Percentiles rank a stretch among this genome's conserved stretches.
Evolutionary conservation across 768 basidiomycete genomes (phyloP).

Genomic region (Mycena leptocephala): DNA sequence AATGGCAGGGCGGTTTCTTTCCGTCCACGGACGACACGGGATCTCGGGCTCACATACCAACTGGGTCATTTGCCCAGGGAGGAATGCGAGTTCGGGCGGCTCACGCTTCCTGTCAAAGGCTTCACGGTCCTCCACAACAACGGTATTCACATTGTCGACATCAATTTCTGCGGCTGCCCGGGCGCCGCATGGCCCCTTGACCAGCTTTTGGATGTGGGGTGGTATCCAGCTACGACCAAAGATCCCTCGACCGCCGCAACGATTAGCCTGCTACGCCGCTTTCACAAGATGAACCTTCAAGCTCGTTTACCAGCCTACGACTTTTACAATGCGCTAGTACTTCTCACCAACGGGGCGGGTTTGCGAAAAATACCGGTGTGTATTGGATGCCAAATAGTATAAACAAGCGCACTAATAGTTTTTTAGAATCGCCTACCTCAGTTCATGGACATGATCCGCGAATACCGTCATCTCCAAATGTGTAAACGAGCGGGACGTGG

Average conservation of each 20-base stretch:
- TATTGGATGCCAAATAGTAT: neutral
- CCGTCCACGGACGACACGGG: neutral
- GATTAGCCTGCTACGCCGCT: slow-evolving; percentile 33
- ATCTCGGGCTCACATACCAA: slow-evolving; percentile 29
- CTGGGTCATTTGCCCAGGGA: slow-evolving; percentile 36
- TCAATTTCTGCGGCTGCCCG: slow-evolving; percentile 25
- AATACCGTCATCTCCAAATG: slow-evolving; percentile 34
- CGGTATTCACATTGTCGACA: slow-evolving; percentile 36
- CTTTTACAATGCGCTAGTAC: slow-evolving; percentile 36
- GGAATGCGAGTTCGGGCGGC: no score
- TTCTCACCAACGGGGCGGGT: neutral
- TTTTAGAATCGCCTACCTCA: slow-evolving; percentile 13
- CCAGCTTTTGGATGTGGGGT: slow-evolving; percentile 35
- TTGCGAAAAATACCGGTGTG: neutral
- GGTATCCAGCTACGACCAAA: slow-evolving; percentile 39
- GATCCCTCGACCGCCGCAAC: slow-evolving; percentile 39
- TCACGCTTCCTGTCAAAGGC: neutral
- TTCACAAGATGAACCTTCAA: slow-evolving; percentile 40
- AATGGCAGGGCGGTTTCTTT: slow-evolving; percentile 38
- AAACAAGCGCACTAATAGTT: neutral
- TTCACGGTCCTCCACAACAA: no score
- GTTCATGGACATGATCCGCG: slow-evolving; percentile 14
- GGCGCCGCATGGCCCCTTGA: neutral
- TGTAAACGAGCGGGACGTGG: slow-evolving; percentile 21
- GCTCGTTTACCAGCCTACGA: slow-evolving; percentile 35